Conservation (phyloP, 2,329 filamentous ascomycete species). For the Penicillium sp. region DNA sequence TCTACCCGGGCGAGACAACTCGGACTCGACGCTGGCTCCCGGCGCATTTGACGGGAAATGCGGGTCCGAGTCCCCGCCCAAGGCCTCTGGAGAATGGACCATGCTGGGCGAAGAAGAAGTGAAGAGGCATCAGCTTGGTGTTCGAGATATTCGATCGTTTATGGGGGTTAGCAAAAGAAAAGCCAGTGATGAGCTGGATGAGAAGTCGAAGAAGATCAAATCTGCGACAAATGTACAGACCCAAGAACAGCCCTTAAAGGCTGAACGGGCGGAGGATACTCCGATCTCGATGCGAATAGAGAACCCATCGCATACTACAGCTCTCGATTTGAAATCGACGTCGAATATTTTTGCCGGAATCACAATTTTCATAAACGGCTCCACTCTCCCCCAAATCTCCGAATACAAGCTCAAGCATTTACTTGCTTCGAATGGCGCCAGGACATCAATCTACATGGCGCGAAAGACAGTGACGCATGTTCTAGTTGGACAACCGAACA, state of each 20-base stretch:
- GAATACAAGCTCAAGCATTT: constrained; percentile 84
- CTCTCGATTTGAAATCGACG: constrained; percentile 21
- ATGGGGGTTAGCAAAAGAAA: constrained; percentile 50
- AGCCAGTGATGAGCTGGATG: constrained; percentile 29
- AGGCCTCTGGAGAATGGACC: constrained; percentile 50
- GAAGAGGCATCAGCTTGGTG: constrained; percentile 28
- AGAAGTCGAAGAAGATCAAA: constrained; percentile 14
- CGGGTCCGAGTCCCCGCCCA: not conserved
- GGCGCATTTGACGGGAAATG: constrained; percentile 19
- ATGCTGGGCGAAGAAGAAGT: constrained; percentile 37
- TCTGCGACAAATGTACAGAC: not conserved
- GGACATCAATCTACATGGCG: constrained; percentile 68
- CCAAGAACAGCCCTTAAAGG: not conserved
- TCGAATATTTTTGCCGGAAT: constrained; percentile 68
- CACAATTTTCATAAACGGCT: constrained; percentile 84
- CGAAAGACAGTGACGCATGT: constrained; percentile 81
- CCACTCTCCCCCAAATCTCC: constrained; percentile 76
- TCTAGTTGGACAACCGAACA: constrained; percentile 66
- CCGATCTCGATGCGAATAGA: not conserved
- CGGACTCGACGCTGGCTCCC: not conserved
- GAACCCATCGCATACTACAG: not conserved
- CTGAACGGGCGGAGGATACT: not conserved
- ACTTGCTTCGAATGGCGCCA: constrained; percentile 72
- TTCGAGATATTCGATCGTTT: constrained; percentile 48
- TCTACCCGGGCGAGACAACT: not conserved